Conservation (phyloP, 768 basidiomycete species). For the Lactarius quietus region DNA sequence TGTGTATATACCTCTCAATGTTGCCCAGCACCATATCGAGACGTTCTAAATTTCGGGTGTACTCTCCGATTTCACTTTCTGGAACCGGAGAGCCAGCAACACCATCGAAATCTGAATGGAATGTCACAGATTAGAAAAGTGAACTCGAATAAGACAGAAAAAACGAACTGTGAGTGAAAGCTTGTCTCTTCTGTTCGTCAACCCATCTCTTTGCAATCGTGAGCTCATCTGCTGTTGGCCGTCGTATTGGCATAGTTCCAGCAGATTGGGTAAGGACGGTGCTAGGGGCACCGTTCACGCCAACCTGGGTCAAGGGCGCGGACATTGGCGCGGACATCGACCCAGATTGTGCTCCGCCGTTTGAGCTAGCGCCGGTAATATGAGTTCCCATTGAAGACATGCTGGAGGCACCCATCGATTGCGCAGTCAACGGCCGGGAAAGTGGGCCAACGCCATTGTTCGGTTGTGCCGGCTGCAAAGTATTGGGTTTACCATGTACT, state of each 20-base stretch:
- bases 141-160: background rate
- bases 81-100: background rate
- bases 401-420: slow-evolving; percentile 8
- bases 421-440: slow-evolving; percentile 4
- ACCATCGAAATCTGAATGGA: background rate
- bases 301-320: slow-evolving; percentile 5
- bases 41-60: slow-evolving; percentile 20
- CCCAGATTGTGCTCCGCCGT: slow-evolving; percentile 4
- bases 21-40: slow-evolving; percentile 8
- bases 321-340: slow-evolving; percentile 11
- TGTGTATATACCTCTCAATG: slow-evolving; percentile 15
- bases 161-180: slow-evolving; percentile 5
- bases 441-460: slow-evolving; percentile 1
- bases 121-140: background rate
- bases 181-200: slow-evolving; percentile 8
- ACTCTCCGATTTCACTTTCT: slow-evolving; percentile 16
- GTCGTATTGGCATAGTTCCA: background rate
- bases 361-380: background rate
- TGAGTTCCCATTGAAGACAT: slow-evolving; percentile 8
- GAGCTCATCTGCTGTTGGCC: background rate
- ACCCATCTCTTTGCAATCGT: slow-evolving; percentile 7
- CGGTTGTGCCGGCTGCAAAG: background rate
- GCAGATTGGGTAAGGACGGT: slow-evolving; percentile 1
- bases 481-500: slow-evolving; percentile 6
- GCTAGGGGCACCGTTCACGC: background rate